A percentile compares a stretch with the other conserved stretches of the same genome.
Conservation (phyloP, 768 basidiomycete genomes). For the Mycena galericulata region DNA sequence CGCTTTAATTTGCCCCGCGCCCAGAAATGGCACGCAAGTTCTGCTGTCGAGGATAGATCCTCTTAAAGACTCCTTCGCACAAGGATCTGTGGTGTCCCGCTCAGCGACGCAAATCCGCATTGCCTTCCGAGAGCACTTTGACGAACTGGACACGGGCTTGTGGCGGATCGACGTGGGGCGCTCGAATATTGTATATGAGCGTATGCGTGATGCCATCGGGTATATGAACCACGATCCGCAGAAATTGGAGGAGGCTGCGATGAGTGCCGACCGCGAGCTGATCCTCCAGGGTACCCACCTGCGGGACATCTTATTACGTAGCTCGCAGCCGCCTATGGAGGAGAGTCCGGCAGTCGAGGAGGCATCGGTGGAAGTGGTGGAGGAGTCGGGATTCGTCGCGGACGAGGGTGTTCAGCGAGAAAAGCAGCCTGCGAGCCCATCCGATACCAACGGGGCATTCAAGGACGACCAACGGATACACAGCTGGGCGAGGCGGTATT, state of each 20-base stretch:
- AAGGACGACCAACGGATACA: constrained; percentile 79
- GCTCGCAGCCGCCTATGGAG: constrained; percentile 55
- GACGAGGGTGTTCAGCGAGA: constrained; percentile 4
- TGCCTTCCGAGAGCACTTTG: constrained; percentile 62
- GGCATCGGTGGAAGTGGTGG: background rate
- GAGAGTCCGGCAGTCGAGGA: constrained; percentile 8
- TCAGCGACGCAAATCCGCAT: constrained; percentile 67
- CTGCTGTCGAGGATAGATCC: constrained; percentile 75
- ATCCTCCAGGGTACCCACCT: constrained; percentile 79
- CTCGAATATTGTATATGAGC: constrained; percentile 72
- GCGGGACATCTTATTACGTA: constrained; percentile 75
- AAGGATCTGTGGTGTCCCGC: constrained; percentile 66
- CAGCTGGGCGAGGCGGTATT: constrained; percentile 85
- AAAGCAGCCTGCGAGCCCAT: constrained; percentile 20
- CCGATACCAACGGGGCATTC: constrained; percentile 62
- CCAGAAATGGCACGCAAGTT: constrained; percentile 79
- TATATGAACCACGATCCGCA: constrained; percentile 67
- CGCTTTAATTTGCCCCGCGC: background rate
- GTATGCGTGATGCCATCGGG: constrained; percentile 77
- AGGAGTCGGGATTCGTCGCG: background rate
- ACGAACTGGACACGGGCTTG: constrained; percentile 54
- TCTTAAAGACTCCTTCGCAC: constrained; percentile 61
- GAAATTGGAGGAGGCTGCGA: constrained; percentile 48
- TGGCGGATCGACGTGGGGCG: constrained; percentile 82
- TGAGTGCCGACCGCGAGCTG: constrained; percentile 54